These are phyloP conservation scores for Nicotiana rustica DNA, from an alignment of 305 asterid genomes.

Conservation along the genomic window DNA sequence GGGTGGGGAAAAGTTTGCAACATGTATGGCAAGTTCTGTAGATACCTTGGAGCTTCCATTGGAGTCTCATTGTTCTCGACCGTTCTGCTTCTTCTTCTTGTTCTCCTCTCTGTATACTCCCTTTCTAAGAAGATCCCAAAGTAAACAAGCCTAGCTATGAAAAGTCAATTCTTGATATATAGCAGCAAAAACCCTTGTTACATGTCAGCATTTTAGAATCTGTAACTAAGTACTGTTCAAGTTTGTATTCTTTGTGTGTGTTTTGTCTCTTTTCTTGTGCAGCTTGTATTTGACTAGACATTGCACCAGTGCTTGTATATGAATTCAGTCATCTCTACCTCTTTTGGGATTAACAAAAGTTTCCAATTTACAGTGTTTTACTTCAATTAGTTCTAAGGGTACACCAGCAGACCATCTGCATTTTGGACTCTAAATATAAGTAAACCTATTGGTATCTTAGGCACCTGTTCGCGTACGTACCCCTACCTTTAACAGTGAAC, in stretches of 20 bases:
- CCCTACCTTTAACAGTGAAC: not conserved
- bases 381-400: not conserved
- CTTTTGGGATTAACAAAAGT: not conserved
- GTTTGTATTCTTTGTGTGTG: conserved; percentile 1
- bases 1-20: conserved; percentile 54
- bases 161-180: conserved; percentile 3
- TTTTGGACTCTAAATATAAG: not conserved
- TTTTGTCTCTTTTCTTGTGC: not conserved
- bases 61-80: conserved; percentile 61
- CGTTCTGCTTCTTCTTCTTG: conserved; percentile 51
- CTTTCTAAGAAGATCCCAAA: conserved; percentile 68
- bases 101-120: conserved; percentile 59
- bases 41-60: conserved; percentile 53
- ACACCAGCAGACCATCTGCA: not conserved
- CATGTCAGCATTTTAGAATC: not conserved
- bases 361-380: not conserved
- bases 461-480: not conserved
- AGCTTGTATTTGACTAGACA: not conserved
- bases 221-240: not conserved
- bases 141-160: conserved; percentile 30
- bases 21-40: conserved; percentile 51
- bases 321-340: not conserved
- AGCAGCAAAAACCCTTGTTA: not conserved
- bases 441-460: not conserved
- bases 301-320: conserved; percentile 14